Base-by-base conservation (phyloP, 2,329 filamentous ascomycete genomes). In the Botryotinia calthae region DNA sequence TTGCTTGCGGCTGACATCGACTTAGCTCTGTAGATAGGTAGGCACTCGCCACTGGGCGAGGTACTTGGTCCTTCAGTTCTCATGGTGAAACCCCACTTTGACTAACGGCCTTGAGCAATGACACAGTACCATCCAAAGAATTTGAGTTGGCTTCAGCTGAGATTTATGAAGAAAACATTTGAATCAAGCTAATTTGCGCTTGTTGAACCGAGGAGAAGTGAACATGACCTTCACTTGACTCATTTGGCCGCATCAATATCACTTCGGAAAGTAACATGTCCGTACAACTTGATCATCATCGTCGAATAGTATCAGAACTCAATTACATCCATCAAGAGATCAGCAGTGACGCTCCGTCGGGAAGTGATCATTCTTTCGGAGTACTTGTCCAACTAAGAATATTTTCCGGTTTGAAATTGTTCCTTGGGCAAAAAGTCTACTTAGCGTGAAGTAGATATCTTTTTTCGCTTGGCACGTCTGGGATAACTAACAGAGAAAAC, bases 1-100 rank as follows among this genome's bases (percentile, higher is more conserved):
- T 54, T 16, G 46, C 25, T 42, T 54, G 64, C 28, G 31, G 28
- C 62, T 34, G 42, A 64, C n/a, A 31, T 64, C 44, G 62, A 31
- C 28, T 28, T 64, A 64, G 28, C 62, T 64, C n/a, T 28, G 62
- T 48, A 25, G n/a, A 48, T 25, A 16, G 16, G 14, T n/a, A 62
- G 12, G 31, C 46, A 37, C n/a, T 56, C n/a, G 51, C 51, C 51
- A 56, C 40, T 40, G 9, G 20, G 34, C 31, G 22, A 51, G 44
- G 46, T 28, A 37, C 63, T 66, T 44, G 63, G 46, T 20, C 64
- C 64, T 28, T 22, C 34, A 34, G 31, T 54, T 54, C 25, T 54
- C 34, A 54, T 54, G 46, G 34, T 67, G 46, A 67, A 67, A 67
- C 46, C 46, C 37, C 63, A 40, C 44, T 66, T 51, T 51, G 63